Evolutionary conservation across 2,329 filamentous ascomycete species (phyloP).

Genomic region (Lecanoromycetidae sp.): DNA sequence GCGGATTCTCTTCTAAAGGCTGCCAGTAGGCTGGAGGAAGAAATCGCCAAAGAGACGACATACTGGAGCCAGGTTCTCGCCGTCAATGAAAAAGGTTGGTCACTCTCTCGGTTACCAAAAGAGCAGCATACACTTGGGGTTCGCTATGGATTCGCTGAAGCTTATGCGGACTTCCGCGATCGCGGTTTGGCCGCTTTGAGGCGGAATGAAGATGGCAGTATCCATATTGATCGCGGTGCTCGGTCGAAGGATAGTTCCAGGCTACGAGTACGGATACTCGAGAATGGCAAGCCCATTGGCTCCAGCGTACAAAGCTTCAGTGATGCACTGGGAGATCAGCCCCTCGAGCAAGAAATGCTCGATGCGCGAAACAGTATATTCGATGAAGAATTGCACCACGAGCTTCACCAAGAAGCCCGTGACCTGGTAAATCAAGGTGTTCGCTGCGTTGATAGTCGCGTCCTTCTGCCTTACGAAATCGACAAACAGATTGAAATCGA

Average conservation of each 20-base stretch:
- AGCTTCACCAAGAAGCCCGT: slow-evolving; percentile 72
- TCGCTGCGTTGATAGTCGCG: slow-evolving; percentile 45
- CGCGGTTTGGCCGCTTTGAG: slow-evolving; percentile 72
- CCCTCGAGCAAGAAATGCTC: slow-evolving; percentile 56
- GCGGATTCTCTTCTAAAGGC: slow-evolving; percentile 63
- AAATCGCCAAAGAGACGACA: slow-evolving; percentile 65
- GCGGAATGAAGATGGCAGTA: slow-evolving; percentile 59
- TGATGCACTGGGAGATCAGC: slow-evolving; percentile 26
- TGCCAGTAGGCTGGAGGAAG: slow-evolving; percentile 58
- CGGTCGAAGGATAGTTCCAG: slow-evolving; percentile 44
- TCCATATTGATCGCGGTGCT: slow-evolving; percentile 57
- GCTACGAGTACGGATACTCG: slow-evolving; percentile 25
- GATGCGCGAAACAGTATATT: slow-evolving; percentile 69
- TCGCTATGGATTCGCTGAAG: slow-evolving; percentile 81
- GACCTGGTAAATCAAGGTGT: slow-evolving; percentile 60
- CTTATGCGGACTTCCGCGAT: slow-evolving; percentile 46
- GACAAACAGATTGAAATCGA: slow-evolving; percentile 53
- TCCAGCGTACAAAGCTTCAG: slow-evolving; percentile 24
- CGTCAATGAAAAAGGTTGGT: slow-evolving; percentile 77
- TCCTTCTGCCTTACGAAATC: slow-evolving; percentile 44
- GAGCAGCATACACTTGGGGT: slow-evolving; percentile 58
- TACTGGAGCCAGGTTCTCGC: slow-evolving; percentile 83
- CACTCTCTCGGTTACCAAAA: slow-evolving; percentile 62
- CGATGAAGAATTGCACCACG: slow-evolving; percentile 79
- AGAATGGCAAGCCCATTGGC: slow-evolving; percentile 9